Base-by-base conservation (phyloP, 768 basidiomycete species). In the Pisolithus sp. region DNA sequence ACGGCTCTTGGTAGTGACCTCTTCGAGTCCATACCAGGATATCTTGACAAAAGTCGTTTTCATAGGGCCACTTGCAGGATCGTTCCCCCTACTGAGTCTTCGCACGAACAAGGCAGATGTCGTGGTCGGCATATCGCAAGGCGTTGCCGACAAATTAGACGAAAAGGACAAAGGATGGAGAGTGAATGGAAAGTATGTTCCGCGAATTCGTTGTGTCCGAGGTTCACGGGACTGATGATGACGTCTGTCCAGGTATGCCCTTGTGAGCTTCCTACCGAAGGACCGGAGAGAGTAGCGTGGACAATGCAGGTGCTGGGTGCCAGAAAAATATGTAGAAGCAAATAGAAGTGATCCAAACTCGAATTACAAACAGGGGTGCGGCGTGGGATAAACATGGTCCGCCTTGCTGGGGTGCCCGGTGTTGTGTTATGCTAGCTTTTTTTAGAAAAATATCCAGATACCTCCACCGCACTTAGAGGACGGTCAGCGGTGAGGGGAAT, bases 91-190 rank as follows among this genome's bases (percentile, higher is more conserved):
- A 7, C 70, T 97, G 23, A 91, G 89, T 62, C 70, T 97, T 52
- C 79, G 95, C 17, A 98, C 95, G 1, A 91, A 87, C 74, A 99
- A 99, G 67, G 95, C 95, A 0, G 93, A 97, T 61, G 93, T 96
- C 2, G 87, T 85, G 6, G 91, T 90, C 23, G 95, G 92, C 0
- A 75, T 99, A 39, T 13, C 57, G 17, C 74, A 81, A 57, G 85
- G 83, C 0, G 69, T 82, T 1, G 90, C 81, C 0, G 84, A 87
- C 53, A 71, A 75, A 48, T 69, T 94, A 3, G 87, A 93, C 59
- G 67, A 68, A 28, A 77, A 73, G 56, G 83, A 73, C 5, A 78
- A 80, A 61, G 82, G 80, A 53, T 94, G 92, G 93, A 72, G 89
- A 47, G 76, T 84, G 8, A 83, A 81, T 62, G 93, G 93, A 52